A percentile compares a stretch with the other conserved stretches of the same genome.
Conservation (phyloP, 352 stramenopile species). For the Blastocystis hominis region DNA sequence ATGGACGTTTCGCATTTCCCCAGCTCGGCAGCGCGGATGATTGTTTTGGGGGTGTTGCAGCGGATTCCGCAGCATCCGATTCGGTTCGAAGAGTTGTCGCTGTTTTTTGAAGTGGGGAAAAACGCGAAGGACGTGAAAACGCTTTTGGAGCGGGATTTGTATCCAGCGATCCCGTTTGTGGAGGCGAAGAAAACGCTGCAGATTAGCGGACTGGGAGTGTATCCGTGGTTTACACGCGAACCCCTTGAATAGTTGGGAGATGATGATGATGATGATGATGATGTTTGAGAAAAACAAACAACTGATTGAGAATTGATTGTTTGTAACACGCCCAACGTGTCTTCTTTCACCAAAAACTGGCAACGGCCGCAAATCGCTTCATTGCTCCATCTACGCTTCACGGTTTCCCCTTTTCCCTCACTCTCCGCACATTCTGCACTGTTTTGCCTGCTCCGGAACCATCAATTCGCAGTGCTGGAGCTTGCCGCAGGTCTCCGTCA, state of each 20-base stretch:
- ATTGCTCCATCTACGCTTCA: not conserved
- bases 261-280: too few species aligned
- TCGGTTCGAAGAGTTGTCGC: not conserved
- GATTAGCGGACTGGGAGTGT: not conserved
- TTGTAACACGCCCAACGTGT: not conserved
- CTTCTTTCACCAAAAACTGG: not conserved
- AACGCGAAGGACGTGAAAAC: not conserved
- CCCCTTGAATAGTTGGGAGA: not conserved
- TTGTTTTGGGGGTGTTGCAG: not conserved
- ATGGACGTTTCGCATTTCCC: not conserved
- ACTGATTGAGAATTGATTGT: not conserved
- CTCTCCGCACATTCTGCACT: not conserved
- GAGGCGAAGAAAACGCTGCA: not conserved
- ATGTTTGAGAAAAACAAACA: not conserved
- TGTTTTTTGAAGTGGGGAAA: not conserved
- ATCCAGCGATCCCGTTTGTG: not conserved
- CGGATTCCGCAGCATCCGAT: not conserved
- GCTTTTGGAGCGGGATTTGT: not conserved
- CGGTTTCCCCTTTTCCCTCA: not conserved
- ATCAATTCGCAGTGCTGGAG: not conserved
- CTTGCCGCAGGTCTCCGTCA: slow-evolving; percentile 32
- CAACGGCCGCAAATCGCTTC: not conserved
- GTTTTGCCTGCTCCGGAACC: not conserved
- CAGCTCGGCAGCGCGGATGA: slow-evolving; percentile 16
- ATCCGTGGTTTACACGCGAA: not conserved